phyloP scores from a whole-genome alignment of 768 basidiomycete species.

The Mycena belliarum region DNA sequence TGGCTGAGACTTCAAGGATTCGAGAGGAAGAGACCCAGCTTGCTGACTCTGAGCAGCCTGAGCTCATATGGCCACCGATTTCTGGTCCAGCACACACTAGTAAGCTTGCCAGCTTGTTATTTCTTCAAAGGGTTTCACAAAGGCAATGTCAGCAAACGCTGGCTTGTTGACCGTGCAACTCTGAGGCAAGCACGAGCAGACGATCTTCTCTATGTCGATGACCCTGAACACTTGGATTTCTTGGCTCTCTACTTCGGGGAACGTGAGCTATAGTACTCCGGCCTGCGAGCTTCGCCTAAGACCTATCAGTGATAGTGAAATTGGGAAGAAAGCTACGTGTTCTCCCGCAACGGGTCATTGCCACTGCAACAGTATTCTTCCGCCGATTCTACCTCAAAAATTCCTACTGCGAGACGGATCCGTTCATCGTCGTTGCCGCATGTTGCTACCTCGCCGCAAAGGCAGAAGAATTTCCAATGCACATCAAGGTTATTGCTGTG shows the following conservation, averaged over 20 bases:
- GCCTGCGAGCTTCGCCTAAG: not conserved
- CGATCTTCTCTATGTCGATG: constrained; percentile 78
- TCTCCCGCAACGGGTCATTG: constrained; percentile 89
- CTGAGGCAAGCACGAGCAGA: constrained; percentile 72
- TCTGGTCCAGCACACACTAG: constrained; percentile 19
- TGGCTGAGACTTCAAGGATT: too few species aligned
- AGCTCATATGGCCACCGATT: constrained; percentile 16
- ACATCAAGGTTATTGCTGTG: constrained; percentile 88
- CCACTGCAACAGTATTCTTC: constrained; percentile 94
- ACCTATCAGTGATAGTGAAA: constrained; percentile 70
- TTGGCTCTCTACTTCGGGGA: constrained; percentile 89
- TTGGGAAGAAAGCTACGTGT: constrained; percentile 80
- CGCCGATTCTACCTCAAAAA: constrained; percentile 97
- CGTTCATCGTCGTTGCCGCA: constrained; percentile 87
- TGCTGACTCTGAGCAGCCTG: too few species aligned
- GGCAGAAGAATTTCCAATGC: constrained; percentile 93
- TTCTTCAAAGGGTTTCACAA: not conserved
- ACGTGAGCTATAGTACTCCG: constrained; percentile 44
- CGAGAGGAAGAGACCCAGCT: too few species aligned
- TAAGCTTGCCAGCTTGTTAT: not conserved
- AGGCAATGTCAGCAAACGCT: constrained; percentile 68
- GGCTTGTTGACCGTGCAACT: constrained; percentile 83
- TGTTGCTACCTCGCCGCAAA: constrained; percentile 97
- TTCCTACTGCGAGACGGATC: constrained; percentile 93
- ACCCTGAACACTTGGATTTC: constrained; percentile 76